Evolutionary conservation across 768 basidiomycete genomes (phyloP).

Genomic region (Lactarius sp.): DNA sequence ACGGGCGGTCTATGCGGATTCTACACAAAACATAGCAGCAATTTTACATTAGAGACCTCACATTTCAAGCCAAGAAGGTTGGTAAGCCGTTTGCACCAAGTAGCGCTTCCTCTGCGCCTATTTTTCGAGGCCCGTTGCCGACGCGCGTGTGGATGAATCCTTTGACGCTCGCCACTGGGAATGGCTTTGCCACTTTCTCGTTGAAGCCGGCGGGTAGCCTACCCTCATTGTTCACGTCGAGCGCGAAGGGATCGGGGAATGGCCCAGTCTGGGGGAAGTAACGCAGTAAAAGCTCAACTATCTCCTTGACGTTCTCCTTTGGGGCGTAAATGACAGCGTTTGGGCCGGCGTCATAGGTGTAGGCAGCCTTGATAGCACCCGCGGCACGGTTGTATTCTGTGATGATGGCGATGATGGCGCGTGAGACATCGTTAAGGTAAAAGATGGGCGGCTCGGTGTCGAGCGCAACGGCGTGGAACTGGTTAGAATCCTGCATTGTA

Average conservation of each 20-base stretch:
- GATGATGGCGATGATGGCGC: slow-evolving; percentile 87
- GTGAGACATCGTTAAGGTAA: slow-evolving; percentile 96
- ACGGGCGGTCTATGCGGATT: neutral
- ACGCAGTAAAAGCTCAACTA: slow-evolving; percentile 66
- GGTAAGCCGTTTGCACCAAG: slow-evolving; percentile 69
- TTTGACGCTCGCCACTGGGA: slow-evolving; percentile 75
- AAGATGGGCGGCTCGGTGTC: slow-evolving; percentile 98
- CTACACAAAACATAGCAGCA: slow-evolving; percentile 1
- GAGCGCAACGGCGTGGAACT: slow-evolving; percentile 96
- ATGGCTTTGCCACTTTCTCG: slow-evolving; percentile 64
- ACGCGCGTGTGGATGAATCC: slow-evolving; percentile 88
- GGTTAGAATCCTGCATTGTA: slow-evolving; percentile 97
- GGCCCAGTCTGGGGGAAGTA: slow-evolving; percentile 84
- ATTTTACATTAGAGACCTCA: neutral
- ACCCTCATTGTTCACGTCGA: slow-evolving; percentile 44
- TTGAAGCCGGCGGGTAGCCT: slow-evolving; percentile 71
- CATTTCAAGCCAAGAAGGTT: slow-evolving; percentile 39
- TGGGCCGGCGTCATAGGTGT: slow-evolving; percentile 98
- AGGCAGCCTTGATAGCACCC: slow-evolving; percentile 77
- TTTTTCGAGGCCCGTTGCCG: slow-evolving; percentile 82
- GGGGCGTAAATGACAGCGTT: slow-evolving; percentile 96
- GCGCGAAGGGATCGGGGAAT: slow-evolving; percentile 71
- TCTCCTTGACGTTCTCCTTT: slow-evolving; percentile 68
- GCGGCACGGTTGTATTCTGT: slow-evolving; percentile 88
- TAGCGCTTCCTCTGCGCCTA: slow-evolving; percentile 59